phyloP scores from a whole-genome alignment of 768 basidiomycete genomes.

The Roridomyces roridus region DNA sequence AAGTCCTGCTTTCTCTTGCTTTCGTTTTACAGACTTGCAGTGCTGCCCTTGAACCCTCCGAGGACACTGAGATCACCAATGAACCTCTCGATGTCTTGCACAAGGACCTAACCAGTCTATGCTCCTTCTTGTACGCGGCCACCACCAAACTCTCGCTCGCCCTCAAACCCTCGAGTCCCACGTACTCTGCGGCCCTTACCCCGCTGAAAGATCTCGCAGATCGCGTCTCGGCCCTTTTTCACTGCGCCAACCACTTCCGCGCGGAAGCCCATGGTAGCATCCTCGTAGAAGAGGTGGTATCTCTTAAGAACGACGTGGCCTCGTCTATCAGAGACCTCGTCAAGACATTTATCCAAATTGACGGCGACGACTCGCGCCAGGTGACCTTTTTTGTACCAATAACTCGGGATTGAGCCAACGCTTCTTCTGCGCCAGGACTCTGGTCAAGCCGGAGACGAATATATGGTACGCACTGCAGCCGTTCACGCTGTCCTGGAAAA shows the following conservation, averaged over 20 bases:
- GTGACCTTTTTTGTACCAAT: no score
- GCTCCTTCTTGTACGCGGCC: constrained; percentile 60
- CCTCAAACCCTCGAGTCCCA: constrained; percentile 62
- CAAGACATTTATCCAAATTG: constrained; percentile 47
- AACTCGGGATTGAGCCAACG: no score
- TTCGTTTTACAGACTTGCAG: constrained; percentile 45
- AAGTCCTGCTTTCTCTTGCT: constrained; percentile 40
- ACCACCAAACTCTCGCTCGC: constrained; percentile 69
- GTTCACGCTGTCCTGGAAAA: constrained; percentile 66
- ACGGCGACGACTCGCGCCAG: constrained; percentile 27
- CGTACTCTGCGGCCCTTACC: constrained; percentile 54
- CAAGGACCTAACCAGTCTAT: constrained; percentile 62
- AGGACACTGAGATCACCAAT: constrained; percentile 21
- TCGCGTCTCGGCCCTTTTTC: constrained; percentile 54
- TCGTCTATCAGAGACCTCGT: constrained; percentile 50
- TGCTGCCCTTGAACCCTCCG: constrained; percentile 40
- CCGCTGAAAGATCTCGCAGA: constrained; percentile 61
- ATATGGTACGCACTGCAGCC: constrained; percentile 62
- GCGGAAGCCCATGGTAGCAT: constrained; percentile 49
- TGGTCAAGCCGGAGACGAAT: constrained; percentile 45
- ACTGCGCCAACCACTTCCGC: constrained; percentile 54
- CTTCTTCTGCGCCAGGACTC: no score
- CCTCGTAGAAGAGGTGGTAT: constrained; percentile 49
- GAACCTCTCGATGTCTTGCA: constrained; percentile 48
- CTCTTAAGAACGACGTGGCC: constrained; percentile 48